Evolutionary conservation across 805 yeast genomes (phyloP).

Genomic region (Lipomyces lipofer): DNA sequence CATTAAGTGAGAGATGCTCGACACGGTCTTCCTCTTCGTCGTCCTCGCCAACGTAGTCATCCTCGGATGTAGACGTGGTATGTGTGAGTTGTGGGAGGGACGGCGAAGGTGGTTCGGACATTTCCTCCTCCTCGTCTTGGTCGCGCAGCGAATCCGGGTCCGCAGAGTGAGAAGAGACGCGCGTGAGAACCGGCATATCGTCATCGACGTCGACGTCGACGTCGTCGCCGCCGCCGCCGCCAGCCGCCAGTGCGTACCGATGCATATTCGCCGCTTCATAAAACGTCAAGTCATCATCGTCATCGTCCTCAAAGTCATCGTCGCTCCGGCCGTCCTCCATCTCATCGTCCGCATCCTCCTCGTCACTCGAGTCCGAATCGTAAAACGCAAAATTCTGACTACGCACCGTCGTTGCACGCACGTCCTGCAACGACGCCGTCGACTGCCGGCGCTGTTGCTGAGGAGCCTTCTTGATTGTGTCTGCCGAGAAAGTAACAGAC

Average conservation of each 20-base stretch:
- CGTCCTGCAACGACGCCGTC: not conserved
- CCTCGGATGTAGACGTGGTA: slow-evolving; percentile 5
- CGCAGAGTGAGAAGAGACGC: slow-evolving; percentile 13
- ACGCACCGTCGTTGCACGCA: slow-evolving; percentile 2
- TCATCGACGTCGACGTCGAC: slow-evolving; percentile 5
- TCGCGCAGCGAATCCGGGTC: slow-evolving; percentile 1
- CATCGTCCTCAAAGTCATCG: slow-evolving; percentile 7
- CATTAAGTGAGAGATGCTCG: no score
- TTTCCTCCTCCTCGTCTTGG: not conserved
- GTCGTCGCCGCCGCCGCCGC: not conserved
- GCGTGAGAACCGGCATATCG: slow-evolving; percentile 11
- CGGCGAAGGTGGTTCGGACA: slow-evolving; percentile 1
- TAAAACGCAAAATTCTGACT: not conserved
- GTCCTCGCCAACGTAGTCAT: not conserved
- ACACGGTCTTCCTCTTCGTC: slow-evolving; percentile 6
- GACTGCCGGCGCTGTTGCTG: not conserved
- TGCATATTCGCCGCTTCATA: slow-evolving; percentile 15
- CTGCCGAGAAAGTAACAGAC: not conserved
- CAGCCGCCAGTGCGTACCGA: not conserved
- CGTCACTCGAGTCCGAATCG: not conserved
- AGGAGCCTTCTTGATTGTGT: not conserved
- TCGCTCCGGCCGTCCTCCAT: no score
- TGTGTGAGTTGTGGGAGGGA: slow-evolving; percentile 14
- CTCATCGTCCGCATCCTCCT: not conserved
- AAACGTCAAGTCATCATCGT: slow-evolving; percentile 1